A percentile compares a stretch with the other conserved stretches of the same genome.
phyloP scores from a whole-genome alignment of 192 early-diverging fungal genomes.

The Chytriomyces hyalinus region DNA sequence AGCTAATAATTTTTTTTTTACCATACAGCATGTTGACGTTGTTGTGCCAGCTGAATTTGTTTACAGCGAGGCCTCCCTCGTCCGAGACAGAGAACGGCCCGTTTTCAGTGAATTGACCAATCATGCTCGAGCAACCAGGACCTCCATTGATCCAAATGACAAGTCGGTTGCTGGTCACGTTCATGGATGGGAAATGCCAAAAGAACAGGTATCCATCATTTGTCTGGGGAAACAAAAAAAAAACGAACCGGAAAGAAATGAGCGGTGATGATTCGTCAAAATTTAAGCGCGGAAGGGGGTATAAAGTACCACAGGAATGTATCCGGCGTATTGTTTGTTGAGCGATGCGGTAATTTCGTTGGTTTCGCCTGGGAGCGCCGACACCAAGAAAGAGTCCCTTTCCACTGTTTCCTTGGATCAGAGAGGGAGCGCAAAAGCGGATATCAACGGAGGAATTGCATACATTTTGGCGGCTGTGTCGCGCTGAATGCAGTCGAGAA shows the following conservation, averaged over 20 bases:
- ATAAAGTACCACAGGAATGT: slow-evolving; percentile 5
- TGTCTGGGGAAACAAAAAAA: background rate
- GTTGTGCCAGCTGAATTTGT: slow-evolving; percentile 6
- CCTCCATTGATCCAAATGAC: slow-evolving; percentile 2
- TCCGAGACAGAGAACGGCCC: background rate
- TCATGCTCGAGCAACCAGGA: background rate
- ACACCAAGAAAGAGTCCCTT: no score
- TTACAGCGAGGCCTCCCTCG: background rate
- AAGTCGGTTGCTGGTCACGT: background rate
- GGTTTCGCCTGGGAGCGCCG: slow-evolving; percentile 1
- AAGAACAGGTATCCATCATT: background rate
- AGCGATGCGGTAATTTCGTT: background rate
- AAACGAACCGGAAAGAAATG: background rate
- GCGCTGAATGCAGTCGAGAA: no score
- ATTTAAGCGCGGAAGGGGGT: background rate
- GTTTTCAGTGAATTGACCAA: slow-evolving; percentile 36
- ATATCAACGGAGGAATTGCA: no score
- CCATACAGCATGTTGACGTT: slow-evolving; percentile 3
- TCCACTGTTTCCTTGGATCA: no score
- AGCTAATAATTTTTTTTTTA: background rate
- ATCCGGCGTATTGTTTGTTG: slow-evolving; percentile 5
- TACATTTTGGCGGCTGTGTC: no score
- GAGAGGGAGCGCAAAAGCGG: no score
- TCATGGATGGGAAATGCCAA: slow-evolving; percentile 9
- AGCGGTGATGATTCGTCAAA: background rate